Evolutionary conservation across 257 asterid species (phyloP), one percentile per base, ranked within the genome.

Genomic region (Solanum chmielewskii): DNA sequence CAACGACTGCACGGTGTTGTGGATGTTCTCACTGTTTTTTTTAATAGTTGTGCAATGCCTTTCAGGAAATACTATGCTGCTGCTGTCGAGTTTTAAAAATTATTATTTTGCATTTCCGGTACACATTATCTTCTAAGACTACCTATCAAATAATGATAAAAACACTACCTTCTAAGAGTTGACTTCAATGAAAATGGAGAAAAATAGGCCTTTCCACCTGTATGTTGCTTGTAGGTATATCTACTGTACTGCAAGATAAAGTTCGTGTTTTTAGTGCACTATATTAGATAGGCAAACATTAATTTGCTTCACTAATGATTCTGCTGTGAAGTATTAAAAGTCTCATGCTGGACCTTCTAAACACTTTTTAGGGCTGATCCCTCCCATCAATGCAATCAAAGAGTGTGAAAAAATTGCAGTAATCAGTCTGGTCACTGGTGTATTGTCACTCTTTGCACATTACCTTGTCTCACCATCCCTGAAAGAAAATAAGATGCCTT

Each of bases 1-100:
- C 49, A 8, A 73, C 49, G 1, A 21, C 49, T 73, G 84, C 75
- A 5, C 87, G 92, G 42, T 78, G 91, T 71, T 76, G 75, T 87
- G 89, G 91, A 89, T 87, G 86, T 88, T 45, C 88, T 91, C 1
- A 56, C 91, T 35, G 83, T 52, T 77, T 88, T 77, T 88, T 59
- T 66, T 92, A 16, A 90, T 89, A 86, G 88, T 91, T 49, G 87
- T 75, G 92, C 90, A 27, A 80, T 89, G 88, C 41, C 44, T 33
- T 64, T 70, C 77, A 15, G 44, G 23, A 70, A 31, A 70, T 70
- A 31, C 44, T 7, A 31, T 29, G 44, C 77, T 70, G 42, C 42
- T 70, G 77, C 77, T 70, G 77, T 70, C 7, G 6, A 70, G 21
- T 70, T 70, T 70, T 14, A n/a, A 21, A 70, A 70, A 70, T 31